These are phyloP conservation scores for Beauveria sp. DNA, from an alignment of 2,329 filamentous ascomycete species.

Conservation along the genomic window DNA sequence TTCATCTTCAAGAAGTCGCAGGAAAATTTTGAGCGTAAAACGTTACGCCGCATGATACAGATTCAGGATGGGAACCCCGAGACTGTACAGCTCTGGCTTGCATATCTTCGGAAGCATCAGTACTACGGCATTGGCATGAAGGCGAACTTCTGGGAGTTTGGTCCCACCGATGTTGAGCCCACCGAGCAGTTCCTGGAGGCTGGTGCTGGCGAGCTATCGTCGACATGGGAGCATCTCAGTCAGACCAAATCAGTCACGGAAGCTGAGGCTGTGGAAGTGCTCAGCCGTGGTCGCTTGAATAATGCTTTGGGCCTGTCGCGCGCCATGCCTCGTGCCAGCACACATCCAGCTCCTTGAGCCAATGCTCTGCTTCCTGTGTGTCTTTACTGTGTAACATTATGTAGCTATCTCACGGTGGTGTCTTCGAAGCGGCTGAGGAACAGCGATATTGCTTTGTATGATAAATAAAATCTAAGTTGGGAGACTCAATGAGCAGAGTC, in stretches of 20 bases:
- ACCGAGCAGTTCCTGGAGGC: constrained; percentile 3
- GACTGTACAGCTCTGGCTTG: constrained; percentile 84
- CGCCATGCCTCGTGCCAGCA: neutral
- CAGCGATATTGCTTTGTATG: neutral
- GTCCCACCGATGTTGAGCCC: constrained; percentile 11
- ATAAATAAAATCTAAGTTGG: neutral
- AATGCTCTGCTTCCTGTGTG: neutral
- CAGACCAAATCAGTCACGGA: constrained; percentile 42
- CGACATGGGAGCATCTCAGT: constrained; percentile 49
- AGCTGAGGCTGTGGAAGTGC: constrained; percentile 49
- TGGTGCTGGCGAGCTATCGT: constrained; percentile 29
- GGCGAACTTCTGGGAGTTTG: constrained; percentile 88
- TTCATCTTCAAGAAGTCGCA: constrained; percentile 98
- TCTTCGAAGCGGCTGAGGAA: neutral
- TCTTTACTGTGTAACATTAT: neutral
- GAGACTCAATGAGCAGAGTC: neutral
- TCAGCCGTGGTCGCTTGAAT: constrained; percentile 44
- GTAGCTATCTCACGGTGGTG: neutral
- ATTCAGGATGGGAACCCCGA: constrained; percentile 88
- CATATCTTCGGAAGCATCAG: constrained; percentile 83
- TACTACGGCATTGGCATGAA: constrained; percentile 99
- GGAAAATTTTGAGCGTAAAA: constrained; percentile 95
- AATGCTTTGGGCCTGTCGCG: constrained; percentile 23
- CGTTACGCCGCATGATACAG: constrained; percentile 76
- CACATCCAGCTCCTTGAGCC: neutral